Base-by-base conservation (phyloP, 306 rosid genomes). In the Vigna hirtella region DNA sequence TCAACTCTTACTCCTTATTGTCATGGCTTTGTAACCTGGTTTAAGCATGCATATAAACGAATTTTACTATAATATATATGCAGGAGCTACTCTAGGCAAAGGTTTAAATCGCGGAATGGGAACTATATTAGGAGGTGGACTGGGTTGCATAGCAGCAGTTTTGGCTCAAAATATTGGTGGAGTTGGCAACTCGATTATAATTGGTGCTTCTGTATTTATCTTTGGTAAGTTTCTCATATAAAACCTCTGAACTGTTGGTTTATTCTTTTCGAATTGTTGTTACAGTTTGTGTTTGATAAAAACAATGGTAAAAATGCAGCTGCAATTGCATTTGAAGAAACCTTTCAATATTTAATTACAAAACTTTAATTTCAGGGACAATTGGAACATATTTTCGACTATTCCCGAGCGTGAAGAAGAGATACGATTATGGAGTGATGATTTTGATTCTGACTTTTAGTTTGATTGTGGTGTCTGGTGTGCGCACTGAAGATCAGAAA, bases 21-120 rank as follows among this genome's bases (percentile, higher is more conserved):
- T 5, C 17, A 26, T 24, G 38, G 2, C 42, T 36, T 36, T 36
- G 9, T 36, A 36, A 36, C 18, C 5, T 59, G 10, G 18, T 59
- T 61, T 20, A 61, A 61, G 12, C 66, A 36, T 61, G 20, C 7
- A 30, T 30, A 61, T 15, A 59, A 26, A 28, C 10, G 14, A 14
- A 30, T 30, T 61, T 30, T 4, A 61, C 30, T 28, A 26, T 26
- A 15, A 20, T 20, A 20, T 20, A 30, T 18, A 63, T 63, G 66
- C 85, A 90, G 98, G 98, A 72, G 96, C 96, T n/a, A 81, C 91
- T 48, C 88, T 93, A 17, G 83, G 91, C 22, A 90, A 93, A 81
- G 96, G 94, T 7, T 70, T 93, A 40, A 93, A 93, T 64, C 87
- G 98, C 11, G 98, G 90, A 49, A 26, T 88, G 9, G 96, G 94